Percentiles rank a stretch among this genome's conserved stretches.
These are phyloP conservation scores for Sporothrix brasiliensis DNA, from an alignment of 2,329 filamentous ascomycete genomes.

Conservation along the genomic window DNA sequence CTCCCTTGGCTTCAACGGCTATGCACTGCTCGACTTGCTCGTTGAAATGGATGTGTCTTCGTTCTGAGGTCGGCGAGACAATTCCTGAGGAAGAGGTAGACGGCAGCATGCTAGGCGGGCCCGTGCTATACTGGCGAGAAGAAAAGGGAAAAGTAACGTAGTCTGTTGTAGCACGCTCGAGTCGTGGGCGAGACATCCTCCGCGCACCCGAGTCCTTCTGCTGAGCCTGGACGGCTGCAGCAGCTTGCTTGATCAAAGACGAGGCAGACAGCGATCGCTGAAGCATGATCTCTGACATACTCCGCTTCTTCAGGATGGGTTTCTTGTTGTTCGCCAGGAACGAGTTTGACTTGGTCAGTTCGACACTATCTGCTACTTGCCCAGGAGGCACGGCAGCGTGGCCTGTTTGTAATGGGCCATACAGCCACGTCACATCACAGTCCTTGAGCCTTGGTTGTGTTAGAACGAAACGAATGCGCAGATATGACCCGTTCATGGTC, in stretches of 20 bases:
- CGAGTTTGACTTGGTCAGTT: constrained; percentile 60
- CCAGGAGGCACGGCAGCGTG: constrained; percentile 57
- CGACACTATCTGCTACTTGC: constrained; percentile 46
- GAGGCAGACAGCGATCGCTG: constrained; percentile 86
- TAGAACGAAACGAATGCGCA: constrained; percentile 35
- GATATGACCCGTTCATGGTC: neutral
- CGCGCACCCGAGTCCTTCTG: constrained; percentile 59
- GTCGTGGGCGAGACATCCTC: constrained; percentile 54
- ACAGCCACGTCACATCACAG: constrained; percentile 96
- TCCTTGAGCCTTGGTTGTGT: constrained; percentile 78
- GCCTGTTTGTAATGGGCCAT: constrained; percentile 84
- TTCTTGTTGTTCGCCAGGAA: constrained; percentile 73
- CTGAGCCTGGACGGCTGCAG: constrained; percentile 82
- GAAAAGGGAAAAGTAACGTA: constrained; percentile 67
- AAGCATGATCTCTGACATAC: constrained; percentile 93
- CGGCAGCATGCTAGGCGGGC: constrained; percentile 65
- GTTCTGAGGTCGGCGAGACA: constrained; percentile 64
- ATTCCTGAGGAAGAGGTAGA: constrained; percentile 73
- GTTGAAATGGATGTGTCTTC: constrained; percentile 93
- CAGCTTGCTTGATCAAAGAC: constrained; percentile 85
- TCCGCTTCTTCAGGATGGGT: constrained; percentile 93
- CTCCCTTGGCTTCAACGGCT: constrained; percentile 82
- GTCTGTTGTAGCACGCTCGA: constrained; percentile 69
- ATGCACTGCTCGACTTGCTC: constrained; percentile 96
- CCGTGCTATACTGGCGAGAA: constrained; percentile 62